Evolutionary conservation across 192 early-diverging fungal species (phyloP).

Genomic region (Kickxella alabastrina): DNA sequence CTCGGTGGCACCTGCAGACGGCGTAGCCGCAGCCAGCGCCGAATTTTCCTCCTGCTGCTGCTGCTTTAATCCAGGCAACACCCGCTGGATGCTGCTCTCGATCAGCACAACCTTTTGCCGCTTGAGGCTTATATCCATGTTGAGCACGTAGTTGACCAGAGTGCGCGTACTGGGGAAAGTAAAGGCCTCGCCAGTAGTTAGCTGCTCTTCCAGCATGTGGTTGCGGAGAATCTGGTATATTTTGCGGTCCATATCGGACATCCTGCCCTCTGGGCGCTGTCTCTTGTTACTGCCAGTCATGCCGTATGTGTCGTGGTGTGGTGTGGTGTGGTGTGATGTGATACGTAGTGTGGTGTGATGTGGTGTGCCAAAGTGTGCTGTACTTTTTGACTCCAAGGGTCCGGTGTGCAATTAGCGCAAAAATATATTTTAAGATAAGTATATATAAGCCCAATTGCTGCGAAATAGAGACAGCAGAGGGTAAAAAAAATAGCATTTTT

Average conservation of each 20-base stretch:
- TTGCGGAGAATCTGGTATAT: slow-evolving; percentile 20
- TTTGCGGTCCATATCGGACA: slow-evolving; percentile 25
- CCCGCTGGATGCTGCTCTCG: slow-evolving; percentile 32
- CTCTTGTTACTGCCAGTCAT: slow-evolving; percentile 37
- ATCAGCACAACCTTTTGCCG: slow-evolving; percentile 17
- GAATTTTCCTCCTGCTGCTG: slow-evolving; percentile 20
- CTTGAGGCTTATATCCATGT: slow-evolving; percentile 16
- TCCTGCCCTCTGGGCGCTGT: slow-evolving; percentile 20
- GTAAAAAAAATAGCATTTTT: no score
- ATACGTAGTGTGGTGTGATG: no score
- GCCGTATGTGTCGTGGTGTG: no score
- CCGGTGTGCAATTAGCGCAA: no score
- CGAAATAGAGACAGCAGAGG: no score
- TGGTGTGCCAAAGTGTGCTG: no score
- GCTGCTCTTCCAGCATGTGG: slow-evolving; percentile 18
- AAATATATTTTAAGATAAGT: no score
- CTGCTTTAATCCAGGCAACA: slow-evolving; percentile 19
- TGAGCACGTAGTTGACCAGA: slow-evolving; percentile 30
- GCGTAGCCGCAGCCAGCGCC: background rate
- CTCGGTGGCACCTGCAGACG: background rate
- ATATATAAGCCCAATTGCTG: no score
- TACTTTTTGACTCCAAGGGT: no score
- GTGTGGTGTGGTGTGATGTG: no score
- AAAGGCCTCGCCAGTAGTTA: slow-evolving; percentile 2
- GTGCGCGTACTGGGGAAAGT: slow-evolving; percentile 13